A percentile compares a stretch with the other conserved stretches of the same genome.
phyloP scores from a whole-genome alignment of 306 rosid genomes.

The Lathyrus sativus region DNA sequence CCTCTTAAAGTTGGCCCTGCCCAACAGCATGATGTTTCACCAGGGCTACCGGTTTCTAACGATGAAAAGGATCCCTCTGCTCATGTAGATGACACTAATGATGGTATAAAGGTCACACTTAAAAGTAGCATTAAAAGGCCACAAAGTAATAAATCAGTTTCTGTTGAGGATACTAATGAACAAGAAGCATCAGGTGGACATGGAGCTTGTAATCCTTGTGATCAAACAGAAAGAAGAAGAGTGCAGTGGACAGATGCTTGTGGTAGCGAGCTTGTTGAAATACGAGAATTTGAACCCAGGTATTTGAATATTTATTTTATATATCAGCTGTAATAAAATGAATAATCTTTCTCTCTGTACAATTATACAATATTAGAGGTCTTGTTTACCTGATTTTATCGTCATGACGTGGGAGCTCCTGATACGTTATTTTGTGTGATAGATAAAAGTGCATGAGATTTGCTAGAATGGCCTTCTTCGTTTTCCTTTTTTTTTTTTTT shows the following conservation, averaged over 20 bases:
- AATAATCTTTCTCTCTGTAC: slow-evolving; percentile 15
- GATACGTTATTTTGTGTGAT: slow-evolving; percentile 28
- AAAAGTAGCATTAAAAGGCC: slow-evolving; percentile 86
- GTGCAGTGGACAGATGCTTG: slow-evolving; percentile 96
- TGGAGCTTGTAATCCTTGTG: slow-evolving; percentile 46
- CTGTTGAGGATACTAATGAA: slow-evolving; percentile 52
- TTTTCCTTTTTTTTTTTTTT: neutral
- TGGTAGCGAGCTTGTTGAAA: slow-evolving; percentile 81
- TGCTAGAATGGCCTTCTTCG: neutral
- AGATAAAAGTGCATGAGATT: slow-evolving; percentile 24
- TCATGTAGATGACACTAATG: slow-evolving; percentile 44
- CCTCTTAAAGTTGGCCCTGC: slow-evolving; percentile 88
- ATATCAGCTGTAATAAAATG: slow-evolving; percentile 7
- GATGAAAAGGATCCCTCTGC: slow-evolving; percentile 54
- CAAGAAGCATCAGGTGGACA: slow-evolving; percentile 47
- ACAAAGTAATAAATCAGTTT: slow-evolving; percentile 43
- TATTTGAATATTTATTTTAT: slow-evolving; percentile 38
- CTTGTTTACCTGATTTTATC: slow-evolving; percentile 15
- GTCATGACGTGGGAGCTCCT: neutral
- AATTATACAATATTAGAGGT: slow-evolving; percentile 5
- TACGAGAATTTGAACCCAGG: slow-evolving; percentile 98
- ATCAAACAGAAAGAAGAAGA: slow-evolving; percentile 66
- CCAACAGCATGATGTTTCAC: slow-evolving; percentile 73
- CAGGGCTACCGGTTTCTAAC: slow-evolving; percentile 54
- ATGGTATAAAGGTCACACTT: slow-evolving; percentile 55